Percentiles rank a stretch among this genome's conserved stretches.
Evolutionary conservation across 805 yeast species (phyloP).

Genomic region (Scheffersomyces stipitis): DNA sequence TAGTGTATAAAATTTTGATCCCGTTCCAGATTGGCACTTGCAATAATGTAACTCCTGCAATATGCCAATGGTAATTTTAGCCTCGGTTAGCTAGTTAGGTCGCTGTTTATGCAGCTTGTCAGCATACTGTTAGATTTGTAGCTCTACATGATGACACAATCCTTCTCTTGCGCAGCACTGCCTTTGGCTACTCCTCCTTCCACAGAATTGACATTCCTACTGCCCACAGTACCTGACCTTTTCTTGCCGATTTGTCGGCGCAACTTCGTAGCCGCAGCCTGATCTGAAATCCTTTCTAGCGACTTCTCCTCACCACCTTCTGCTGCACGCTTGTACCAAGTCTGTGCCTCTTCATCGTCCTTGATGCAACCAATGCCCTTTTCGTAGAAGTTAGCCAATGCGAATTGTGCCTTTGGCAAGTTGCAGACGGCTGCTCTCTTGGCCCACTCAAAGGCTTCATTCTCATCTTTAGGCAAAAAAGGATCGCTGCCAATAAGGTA

Average conservation of each 20-base stretch:
- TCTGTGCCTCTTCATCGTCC: slow-evolving; percentile 55
- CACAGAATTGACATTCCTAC: slow-evolving; percentile 1
- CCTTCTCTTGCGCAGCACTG: slow-evolving; percentile 35
- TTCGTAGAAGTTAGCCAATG: slow-evolving; percentile 80
- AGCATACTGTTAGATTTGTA: no score
- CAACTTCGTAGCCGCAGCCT: slow-evolving; percentile 28
- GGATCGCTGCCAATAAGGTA: slow-evolving; percentile 89
- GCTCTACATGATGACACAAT: slow-evolving; percentile 42
- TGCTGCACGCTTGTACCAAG: slow-evolving; percentile 78
- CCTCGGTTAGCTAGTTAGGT: no score
- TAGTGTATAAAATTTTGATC: no score
- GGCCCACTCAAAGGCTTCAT: slow-evolving; percentile 95
- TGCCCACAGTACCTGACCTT: slow-evolving; percentile 9
- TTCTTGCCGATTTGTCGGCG: slow-evolving; percentile 31
- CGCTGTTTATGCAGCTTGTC: no score
- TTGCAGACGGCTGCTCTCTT: slow-evolving; percentile 76
- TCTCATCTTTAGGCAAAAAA: slow-evolving; percentile 71
- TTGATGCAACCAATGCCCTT: slow-evolving; percentile 82
- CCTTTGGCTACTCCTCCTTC: slow-evolving; percentile 6
- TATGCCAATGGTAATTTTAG: no score
- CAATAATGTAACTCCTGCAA: no score
- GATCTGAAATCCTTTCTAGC: slow-evolving; percentile 30
- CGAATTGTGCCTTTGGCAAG: slow-evolving; percentile 78
- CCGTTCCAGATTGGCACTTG: no score
- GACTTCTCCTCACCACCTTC: slow-evolving; percentile 49